Evolutionary conservation across 2,329 filamentous ascomycete species (phyloP).

Genomic region (Fusarium palustre): DNA sequence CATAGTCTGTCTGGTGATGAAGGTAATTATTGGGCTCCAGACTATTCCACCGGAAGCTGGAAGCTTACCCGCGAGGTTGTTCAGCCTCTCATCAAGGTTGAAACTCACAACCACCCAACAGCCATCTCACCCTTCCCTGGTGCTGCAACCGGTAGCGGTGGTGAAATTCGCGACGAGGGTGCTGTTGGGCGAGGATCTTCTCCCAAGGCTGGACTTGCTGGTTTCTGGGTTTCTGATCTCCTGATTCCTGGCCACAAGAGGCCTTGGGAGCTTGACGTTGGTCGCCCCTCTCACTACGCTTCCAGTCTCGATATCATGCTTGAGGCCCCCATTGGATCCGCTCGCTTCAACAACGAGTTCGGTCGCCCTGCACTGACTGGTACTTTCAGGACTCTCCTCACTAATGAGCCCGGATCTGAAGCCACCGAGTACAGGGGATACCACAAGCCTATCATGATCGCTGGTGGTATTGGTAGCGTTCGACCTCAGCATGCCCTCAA

Average conservation of each 20-base stretch:
- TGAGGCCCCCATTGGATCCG: conserved; percentile 94
- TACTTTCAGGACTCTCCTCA: conserved; percentile 90
- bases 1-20: conserved; percentile 53
- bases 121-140: conserved; percentile 94
- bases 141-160: conserved; percentile 93
- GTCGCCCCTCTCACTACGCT: conserved; percentile 90
- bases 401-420: conserved; percentile 61
- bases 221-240: conserved; percentile 96
- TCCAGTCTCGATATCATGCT: conserved; percentile 98
- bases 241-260: conserved; percentile 84
- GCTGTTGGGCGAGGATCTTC: conserved; percentile 92
- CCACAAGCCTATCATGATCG: conserved; percentile 99
- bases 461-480: conserved; percentile 93
- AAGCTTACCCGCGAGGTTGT: conserved; percentile 85
- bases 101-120: conserved; percentile 98
- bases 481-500: conserved; percentile 92
- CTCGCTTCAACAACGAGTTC: conserved; percentile 98
- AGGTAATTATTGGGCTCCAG: conserved; percentile 80
- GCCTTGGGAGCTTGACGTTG: conserved; percentile 93
- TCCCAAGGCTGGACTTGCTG: conserved; percentile 90
- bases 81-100: conserved; percentile 92
- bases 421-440: conserved; percentile 83
- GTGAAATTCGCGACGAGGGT: conserved; percentile 95
- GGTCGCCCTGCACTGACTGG: conserved; percentile 89
- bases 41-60: conserved; percentile 89